phyloP scores from a whole-genome alignment of 768 basidiomycete species.

The Rhizopogon vesiculosus region DNA sequence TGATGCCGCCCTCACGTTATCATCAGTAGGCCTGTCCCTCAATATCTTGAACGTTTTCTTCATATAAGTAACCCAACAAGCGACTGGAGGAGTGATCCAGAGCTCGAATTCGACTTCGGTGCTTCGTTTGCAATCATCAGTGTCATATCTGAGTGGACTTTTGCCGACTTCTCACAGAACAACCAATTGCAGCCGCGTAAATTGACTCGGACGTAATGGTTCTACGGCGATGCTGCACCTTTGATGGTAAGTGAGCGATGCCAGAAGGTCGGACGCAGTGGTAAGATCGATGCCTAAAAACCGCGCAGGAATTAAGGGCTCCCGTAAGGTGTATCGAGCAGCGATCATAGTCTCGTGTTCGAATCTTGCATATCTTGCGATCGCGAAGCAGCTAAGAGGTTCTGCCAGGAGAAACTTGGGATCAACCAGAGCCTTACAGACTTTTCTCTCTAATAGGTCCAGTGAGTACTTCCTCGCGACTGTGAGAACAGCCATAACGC shows the following conservation, averaged over 20 bases:
- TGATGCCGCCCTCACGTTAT: not conserved
- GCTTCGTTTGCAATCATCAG: not conserved
- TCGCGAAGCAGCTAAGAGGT: conserved; percentile 22
- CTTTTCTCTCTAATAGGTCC: conserved; percentile 25
- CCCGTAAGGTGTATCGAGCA: conserved; percentile 17
- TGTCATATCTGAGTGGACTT: too few relatives aligned
- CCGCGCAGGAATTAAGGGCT: conserved; percentile 13
- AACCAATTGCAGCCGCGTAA: not conserved
- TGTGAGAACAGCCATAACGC: conserved; percentile 16
- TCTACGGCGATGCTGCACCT: not conserved
- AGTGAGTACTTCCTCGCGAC: conserved; percentile 39
- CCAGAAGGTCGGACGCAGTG: conserved; percentile 13
- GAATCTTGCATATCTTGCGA: conserved; percentile 18
- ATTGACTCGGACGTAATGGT: not conserved
- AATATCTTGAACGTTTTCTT: not conserved
- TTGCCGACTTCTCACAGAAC: too few relatives aligned
- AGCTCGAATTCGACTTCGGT: not conserved
- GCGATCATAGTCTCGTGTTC: conserved; percentile 16
- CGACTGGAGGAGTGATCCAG: fast-evolving
- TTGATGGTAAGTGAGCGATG: conserved; percentile 8
- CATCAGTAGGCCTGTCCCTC: conserved; percentile 1
- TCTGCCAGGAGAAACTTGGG: conserved; percentile 8
- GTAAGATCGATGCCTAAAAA: conserved; percentile 17
- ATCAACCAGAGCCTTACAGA: conserved; percentile 12
- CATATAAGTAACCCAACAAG: conserved; percentile 10